Evolutionary conservation across 805 yeast species (phyloP).

Genomic region (Priceomyces medius): DNA sequence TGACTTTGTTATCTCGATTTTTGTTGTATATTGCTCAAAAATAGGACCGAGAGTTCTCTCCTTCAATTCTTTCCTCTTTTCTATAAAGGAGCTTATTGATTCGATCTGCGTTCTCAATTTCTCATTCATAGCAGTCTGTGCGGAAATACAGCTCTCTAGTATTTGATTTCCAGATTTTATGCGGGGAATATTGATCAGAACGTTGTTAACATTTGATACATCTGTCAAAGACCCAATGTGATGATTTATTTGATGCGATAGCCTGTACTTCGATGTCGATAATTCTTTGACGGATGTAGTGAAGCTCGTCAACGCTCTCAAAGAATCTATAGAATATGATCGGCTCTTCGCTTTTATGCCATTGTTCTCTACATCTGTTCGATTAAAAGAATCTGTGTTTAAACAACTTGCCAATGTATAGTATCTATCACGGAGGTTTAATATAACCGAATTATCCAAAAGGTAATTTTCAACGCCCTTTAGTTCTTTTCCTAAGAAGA

Average conservation of each 20-base stretch:
- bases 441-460: constrained; percentile 20
- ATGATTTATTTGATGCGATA: constrained; percentile 20
- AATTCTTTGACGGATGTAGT: constrained; percentile 30
- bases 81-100: constrained; percentile 20
- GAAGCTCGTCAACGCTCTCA: constrained; percentile 27
- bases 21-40: constrained; percentile 15
- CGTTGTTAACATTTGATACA: constrained; percentile 7
- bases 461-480: constrained; percentile 13
- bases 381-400: background rate
- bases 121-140: constrained; percentile 25
- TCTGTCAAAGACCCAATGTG: constrained; percentile 4
- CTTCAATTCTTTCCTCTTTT: constrained; percentile 14
- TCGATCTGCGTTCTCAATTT: constrained; percentile 19
- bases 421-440: constrained; percentile 19
- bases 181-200: constrained; percentile 2
- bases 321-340: constrained; percentile 30
- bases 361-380: background rate
- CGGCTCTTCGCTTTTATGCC: background rate
- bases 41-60: constrained; percentile 17
- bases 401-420: constrained; percentile 17
- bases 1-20: constrained; percentile 24
- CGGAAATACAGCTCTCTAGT: constrained; percentile 16
- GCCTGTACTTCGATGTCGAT: constrained; percentile 18
- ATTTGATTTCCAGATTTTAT: constrained; percentile 8
- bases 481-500: constrained; percentile 8